Percentiles rank a stretch among this genome's conserved stretches.
Conservation (phyloP, 805 yeast genomes). For the Yamadazyma tumulicola region DNA sequence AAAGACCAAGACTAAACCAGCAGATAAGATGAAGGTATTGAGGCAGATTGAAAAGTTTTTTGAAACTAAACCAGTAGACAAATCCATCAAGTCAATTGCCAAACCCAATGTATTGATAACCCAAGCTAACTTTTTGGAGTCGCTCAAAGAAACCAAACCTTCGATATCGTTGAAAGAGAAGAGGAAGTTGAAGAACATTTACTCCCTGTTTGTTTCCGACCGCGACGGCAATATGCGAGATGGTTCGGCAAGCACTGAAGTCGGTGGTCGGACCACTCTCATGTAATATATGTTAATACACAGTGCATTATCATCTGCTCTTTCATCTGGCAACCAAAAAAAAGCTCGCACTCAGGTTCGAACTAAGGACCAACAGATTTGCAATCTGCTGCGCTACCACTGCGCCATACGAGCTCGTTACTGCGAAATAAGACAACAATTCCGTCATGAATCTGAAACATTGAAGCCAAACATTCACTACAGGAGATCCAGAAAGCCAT, state of each 20-base stretch:
- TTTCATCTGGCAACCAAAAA: too few relatives aligned
- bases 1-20: conserved; percentile 28
- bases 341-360: conserved; percentile 89
- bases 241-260: conserved; percentile 73
- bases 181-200: conserved; percentile 57
- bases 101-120: conserved; percentile 42
- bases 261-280: conserved; percentile 82
- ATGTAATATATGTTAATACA: conserved; percentile 44
- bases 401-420: conserved; percentile 67
- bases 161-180: conserved; percentile 78
- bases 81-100: too few relatives aligned
- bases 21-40: conserved; percentile 37
- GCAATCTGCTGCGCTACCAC: conserved; percentile 99
- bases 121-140: conserved; percentile 53
- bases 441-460: too few relatives aligned
- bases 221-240: conserved; percentile 87
- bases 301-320: too few relatives aligned
- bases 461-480: too few relatives aligned
- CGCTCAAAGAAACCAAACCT: conserved; percentile 78
- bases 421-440: neutral
- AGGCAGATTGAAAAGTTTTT: conserved; percentile 43
- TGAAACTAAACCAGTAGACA: conserved; percentile 5
- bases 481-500: too few relatives aligned
- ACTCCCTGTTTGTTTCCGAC: conserved; percentile 67
- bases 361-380: conserved; percentile 98